A percentile compares a stretch with the other conserved stretches of the same genome.
Conservation (phyloP, 1,139 yeast genomes). For the Pichia sp. region DNA sequence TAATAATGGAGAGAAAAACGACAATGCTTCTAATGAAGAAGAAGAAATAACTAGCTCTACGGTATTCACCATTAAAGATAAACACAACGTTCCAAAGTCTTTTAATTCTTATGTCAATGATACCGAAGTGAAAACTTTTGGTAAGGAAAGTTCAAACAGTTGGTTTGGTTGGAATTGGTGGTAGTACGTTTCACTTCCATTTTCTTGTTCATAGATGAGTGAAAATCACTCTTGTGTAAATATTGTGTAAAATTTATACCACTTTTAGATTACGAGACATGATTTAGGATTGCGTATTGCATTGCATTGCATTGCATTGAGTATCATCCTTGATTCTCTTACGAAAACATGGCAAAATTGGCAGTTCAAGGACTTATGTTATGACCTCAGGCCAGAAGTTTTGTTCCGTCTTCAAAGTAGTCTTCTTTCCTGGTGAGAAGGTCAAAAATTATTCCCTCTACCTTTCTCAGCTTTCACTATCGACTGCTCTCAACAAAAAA, state of each 20-base stretch:
- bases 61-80: conserved; percentile 19
- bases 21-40: conserved; percentile 17
- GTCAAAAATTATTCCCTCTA: too few species aligned
- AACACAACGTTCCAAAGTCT: conserved; percentile 18
- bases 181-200: neutral
- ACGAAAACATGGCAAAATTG: neutral
- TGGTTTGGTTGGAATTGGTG: conserved; percentile 21
- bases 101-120: conserved; percentile 23
- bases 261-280: too few species aligned
- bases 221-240: too few species aligned
- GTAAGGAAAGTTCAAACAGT: conserved; percentile 13
- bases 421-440: too few species aligned
- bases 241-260: too few species aligned
- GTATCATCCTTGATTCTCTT: too few species aligned
- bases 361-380: neutral
- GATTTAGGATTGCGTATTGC: too few species aligned
- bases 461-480: too few species aligned
- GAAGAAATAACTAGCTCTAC: conserved; percentile 21
- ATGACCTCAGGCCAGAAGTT: too few species aligned
- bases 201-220: neutral
- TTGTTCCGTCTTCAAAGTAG: too few species aligned
- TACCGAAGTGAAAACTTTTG: conserved; percentile 18
- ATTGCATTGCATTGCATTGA: too few species aligned
- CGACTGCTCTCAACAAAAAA: too few species aligned
- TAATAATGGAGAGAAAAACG: conserved; percentile 19